Evolutionary conservation across 352 stramenopile genomes (phyloP).

Genomic region (Globisporangium alternatum): DNA sequence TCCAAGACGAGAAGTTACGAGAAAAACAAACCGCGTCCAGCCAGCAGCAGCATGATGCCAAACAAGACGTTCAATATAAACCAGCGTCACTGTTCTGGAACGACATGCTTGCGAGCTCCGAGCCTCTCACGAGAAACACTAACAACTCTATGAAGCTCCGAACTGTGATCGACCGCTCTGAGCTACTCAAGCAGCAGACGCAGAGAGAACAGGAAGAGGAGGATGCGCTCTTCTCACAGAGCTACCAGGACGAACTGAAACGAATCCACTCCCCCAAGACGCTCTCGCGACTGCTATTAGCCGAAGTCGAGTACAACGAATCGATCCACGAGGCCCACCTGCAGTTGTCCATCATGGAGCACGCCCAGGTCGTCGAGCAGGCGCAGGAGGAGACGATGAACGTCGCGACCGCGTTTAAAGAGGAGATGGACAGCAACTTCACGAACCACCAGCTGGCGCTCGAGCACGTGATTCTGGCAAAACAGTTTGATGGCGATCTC

Average conservation of each 20-base stretch:
- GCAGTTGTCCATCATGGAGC: slow-evolving; percentile 58
- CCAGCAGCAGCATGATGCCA: neutral
- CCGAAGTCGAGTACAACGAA: slow-evolving; percentile 69
- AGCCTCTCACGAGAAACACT: neutral
- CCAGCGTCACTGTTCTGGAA: slow-evolving; percentile 2
- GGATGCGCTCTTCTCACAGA: slow-evolving; percentile 7
- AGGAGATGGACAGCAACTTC: slow-evolving; percentile 55
- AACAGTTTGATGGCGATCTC: slow-evolving; percentile 52
- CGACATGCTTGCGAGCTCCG: slow-evolving; percentile 16
- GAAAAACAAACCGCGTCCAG: slow-evolving; percentile 4
- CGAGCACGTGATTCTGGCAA: slow-evolving; percentile 43
- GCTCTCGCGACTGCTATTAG: slow-evolving; percentile 47
- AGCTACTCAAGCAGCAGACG: slow-evolving; percentile 7
- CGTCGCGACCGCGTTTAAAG: slow-evolving; percentile 59
- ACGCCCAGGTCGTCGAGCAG: slow-evolving; percentile 45
- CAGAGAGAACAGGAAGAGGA: slow-evolving; percentile 5
- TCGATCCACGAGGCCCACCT: slow-evolving; percentile 58
- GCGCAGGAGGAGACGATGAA: slow-evolving; percentile 50
- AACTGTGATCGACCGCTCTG: slow-evolving; percentile 15
- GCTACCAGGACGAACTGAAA: slow-evolving; percentile 18
- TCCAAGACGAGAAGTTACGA: slow-evolving; percentile 27
- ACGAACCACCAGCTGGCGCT: slow-evolving; percentile 42
- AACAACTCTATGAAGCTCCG: neutral
- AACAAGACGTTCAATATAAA: neutral
- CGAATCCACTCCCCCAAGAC: slow-evolving; percentile 42